Conservation (phyloP, 768 basidiomycete genomes). For the Rhodosporidiobolus odoratus region DNA sequence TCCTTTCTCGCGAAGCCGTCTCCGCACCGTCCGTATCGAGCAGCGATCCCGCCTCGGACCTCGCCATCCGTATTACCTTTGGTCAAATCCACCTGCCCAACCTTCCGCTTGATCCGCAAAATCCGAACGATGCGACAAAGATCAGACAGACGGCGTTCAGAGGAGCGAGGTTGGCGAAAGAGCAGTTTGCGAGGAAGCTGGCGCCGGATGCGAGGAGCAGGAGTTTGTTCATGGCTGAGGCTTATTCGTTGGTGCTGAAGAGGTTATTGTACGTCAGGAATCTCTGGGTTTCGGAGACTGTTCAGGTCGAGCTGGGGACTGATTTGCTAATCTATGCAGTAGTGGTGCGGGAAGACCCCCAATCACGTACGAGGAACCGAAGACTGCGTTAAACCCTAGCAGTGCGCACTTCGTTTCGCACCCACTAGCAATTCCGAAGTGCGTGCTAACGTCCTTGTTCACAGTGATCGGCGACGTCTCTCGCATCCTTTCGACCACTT, state of each 20-base stretch:
- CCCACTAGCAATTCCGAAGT: background rate
- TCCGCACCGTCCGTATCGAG: background rate
- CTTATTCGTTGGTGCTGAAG: slow-evolving; percentile 8
- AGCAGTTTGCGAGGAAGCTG: slow-evolving; percentile 7
- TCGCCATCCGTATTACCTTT: slow-evolving; percentile 34
- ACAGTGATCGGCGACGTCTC: slow-evolving; percentile 37
- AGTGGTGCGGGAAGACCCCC: background rate
- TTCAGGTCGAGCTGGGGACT: background rate
- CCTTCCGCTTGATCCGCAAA: background rate
- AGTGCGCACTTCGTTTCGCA: slow-evolving; percentile 11
- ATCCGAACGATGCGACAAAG: rapidly evolving
- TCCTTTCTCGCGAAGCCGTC: background rate
- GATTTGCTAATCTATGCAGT: background rate
- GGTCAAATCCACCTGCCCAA: slow-evolving; percentile 15
- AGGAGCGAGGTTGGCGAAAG: slow-evolving; percentile 20
- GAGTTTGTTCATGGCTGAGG: background rate
- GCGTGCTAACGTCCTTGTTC: background rate
- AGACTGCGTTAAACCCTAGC: slow-evolving; percentile 20
- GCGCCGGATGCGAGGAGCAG: background rate
- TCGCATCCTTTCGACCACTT: slow-evolving; percentile 22
- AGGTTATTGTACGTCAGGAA: slow-evolving; percentile 18
- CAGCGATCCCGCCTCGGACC: slow-evolving; percentile 22
- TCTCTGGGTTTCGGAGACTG: too few species aligned
- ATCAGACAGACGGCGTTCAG: background rate
- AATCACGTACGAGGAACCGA: slow-evolving; percentile 6